Percentiles rank a stretch among this genome's conserved stretches.
Evolutionary conservation across 768 basidiomycete genomes (phyloP).

Genomic region (Clitopilus passeckerianus): DNA sequence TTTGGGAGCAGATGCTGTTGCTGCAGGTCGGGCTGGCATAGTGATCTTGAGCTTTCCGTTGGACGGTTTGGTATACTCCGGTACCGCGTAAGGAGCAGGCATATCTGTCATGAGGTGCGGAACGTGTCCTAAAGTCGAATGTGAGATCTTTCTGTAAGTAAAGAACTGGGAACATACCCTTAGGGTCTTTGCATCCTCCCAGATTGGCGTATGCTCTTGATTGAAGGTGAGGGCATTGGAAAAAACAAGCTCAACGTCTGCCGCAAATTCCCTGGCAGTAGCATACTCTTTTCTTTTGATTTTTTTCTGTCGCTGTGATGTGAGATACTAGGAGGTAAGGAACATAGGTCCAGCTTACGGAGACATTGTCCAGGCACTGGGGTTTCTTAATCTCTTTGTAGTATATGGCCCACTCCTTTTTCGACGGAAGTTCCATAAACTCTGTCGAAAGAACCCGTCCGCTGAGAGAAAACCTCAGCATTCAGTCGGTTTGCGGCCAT

Average conservation of each 20-base stretch:
- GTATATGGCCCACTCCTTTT: slow-evolving; percentile 74
- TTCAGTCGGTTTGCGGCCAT: neutral
- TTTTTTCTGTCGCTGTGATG: slow-evolving; percentile 53
- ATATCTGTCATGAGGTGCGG: slow-evolving; percentile 75
- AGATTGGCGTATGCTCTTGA: slow-evolving; percentile 76
- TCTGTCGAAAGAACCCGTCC: slow-evolving; percentile 64
- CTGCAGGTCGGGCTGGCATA: slow-evolving; percentile 41
- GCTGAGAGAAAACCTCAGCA: slow-evolving; percentile 25
- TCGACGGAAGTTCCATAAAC: slow-evolving; percentile 83
- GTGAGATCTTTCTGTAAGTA: slow-evolving; percentile 1
- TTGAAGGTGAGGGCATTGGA: slow-evolving; percentile 88
- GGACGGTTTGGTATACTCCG: slow-evolving; percentile 54
- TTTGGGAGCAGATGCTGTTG: slow-evolving; percentile 21
- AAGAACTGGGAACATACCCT: slow-evolving; percentile 38
- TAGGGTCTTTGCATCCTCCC: slow-evolving; percentile 70
- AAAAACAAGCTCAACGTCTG: slow-evolving; percentile 88
- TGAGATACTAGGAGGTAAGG: neutral
- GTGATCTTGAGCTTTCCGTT: slow-evolving; percentile 70
- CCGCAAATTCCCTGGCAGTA: slow-evolving; percentile 64
- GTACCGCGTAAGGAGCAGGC: slow-evolving; percentile 58
- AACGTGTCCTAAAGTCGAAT: slow-evolving; percentile 56
- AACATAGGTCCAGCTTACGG: slow-evolving; percentile 39
- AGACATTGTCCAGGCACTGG: slow-evolving; percentile 72
- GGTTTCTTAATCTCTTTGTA: slow-evolving; percentile 78
- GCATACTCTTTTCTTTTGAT: slow-evolving; percentile 78